A percentile compares a stretch with the other conserved stretches of the same genome.
These are phyloP conservation scores for Phytophthora europaea DNA, from an alignment of 352 stramenopile species.

Conservation along the genomic window DNA sequence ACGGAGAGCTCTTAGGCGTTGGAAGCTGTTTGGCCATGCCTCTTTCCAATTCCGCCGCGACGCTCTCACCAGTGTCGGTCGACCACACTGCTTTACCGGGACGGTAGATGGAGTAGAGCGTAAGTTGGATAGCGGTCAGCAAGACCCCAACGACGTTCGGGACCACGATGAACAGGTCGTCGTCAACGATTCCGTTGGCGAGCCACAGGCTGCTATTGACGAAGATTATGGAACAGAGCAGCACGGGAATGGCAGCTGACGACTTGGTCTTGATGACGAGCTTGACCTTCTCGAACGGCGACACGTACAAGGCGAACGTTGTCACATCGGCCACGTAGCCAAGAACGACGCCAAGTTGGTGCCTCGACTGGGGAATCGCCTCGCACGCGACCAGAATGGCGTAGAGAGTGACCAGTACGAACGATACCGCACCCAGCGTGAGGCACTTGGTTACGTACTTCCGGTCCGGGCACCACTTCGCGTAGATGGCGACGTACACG, in stretches of 20 bases:
- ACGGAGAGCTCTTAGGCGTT: conserved; percentile 1
- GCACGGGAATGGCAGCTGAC: conserved; percentile 55
- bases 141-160: conserved; percentile 47
- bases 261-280: conserved; percentile 38
- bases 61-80: conserved; percentile 11
- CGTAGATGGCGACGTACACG: conserved; percentile 35
- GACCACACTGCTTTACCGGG: conserved; percentile 6
- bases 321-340: conserved; percentile 32
- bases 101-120: conserved; percentile 58
- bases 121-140: conserved; percentile 51
- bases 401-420: conserved; percentile 33
- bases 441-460: conserved; percentile 26
- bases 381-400: conserved; percentile 22
- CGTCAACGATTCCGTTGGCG: conserved; percentile 53
- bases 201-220: conserved; percentile 69
- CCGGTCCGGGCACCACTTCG: conserved; percentile 30
- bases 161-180: conserved; percentile 58
- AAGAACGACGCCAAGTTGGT: conserved; percentile 25
- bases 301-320: conserved; percentile 40
- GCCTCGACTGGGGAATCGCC: conserved; percentile 32
- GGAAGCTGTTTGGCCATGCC: not conserved
- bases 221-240: conserved; percentile 54
- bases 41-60: conserved; percentile 16
- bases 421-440: not conserved
- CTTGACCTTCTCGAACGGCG: conserved; percentile 42